Evolutionary conservation across 495 filamentous ascomycete genomes (phyloP), one percentile per base, ranked within the genome.

Genomic region (Hyaloscypha bicolor): DNA sequence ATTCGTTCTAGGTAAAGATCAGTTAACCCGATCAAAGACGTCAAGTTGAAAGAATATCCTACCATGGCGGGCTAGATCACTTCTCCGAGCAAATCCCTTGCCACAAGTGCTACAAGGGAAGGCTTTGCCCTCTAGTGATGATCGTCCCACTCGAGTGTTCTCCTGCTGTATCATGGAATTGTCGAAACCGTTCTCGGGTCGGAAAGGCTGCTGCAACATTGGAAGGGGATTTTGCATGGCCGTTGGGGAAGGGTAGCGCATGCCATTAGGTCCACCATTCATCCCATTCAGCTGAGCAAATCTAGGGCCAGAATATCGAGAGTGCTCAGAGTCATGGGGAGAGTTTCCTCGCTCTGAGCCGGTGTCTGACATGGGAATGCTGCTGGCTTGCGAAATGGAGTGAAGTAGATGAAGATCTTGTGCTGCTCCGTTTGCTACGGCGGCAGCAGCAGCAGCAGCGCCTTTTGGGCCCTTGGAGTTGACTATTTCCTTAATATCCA

Each of bases 61-160:
- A 97, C 95, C 95, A 79, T 99, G 95, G 55, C 95, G 86, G 57
- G 95, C 93, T 11, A 99, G 87, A 78, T 99, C 95, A 78, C 96
- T 98, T 63, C 95, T 85, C 67, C 95, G 85, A 61, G 95, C 95
- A 75, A 99, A 99, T 21, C 90, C 92, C 76, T 99, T 99, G 33
- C 84, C 87, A 76, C 95, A 99, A 12, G 88, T 92, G 33, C 86
- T 90, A 77, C 95, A 99, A n/a, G 93, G 88, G 72, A 95, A 99
- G 1, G 91, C 90, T 77, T 97, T 97, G 69, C 31, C 56, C 37
- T 74, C 72, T 29, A 48, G 53, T 31, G 72, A 56, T 19, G 42
- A 67, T 55, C 73, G 61, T 56, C 29, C 59, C 53, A 66, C 62
- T 30, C 71, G 70, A 42, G 37, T 37, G 32, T 48, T 55, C 21